phyloP scores from a whole-genome alignment of 495 filamentous ascomycete species.

The Glonium stellatum region DNA sequence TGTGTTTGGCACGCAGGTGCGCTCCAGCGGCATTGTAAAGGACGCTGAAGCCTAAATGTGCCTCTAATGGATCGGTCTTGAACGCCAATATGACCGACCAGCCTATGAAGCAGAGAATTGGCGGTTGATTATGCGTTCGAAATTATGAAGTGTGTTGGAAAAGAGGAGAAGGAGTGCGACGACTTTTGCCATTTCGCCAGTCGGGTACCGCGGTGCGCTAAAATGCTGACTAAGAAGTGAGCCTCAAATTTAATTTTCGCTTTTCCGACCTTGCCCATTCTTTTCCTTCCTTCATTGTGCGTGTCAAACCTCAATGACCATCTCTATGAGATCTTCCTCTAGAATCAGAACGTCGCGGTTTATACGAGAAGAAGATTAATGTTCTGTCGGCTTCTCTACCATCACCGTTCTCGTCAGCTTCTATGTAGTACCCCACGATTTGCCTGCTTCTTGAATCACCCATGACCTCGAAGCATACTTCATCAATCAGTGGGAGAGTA shows the following conservation, averaged over 20 bases:
- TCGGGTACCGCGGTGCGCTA: neutral
- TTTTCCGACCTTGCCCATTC: neutral
- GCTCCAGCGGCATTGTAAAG: slow-evolving; percentile 21
- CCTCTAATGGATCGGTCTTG: slow-evolving; percentile 25
- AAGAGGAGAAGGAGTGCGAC: slow-evolving; percentile 8
- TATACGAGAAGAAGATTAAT: neutral
- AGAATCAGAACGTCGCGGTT: neutral
- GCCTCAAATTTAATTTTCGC: slow-evolving; percentile 1
- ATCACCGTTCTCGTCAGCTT: neutral
- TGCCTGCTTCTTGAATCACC: slow-evolving; percentile 29
- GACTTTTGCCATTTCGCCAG: slow-evolving; percentile 5
- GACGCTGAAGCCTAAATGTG: slow-evolving; percentile 25
- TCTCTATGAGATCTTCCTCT: neutral
- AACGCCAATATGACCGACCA: slow-evolving; percentile 38
- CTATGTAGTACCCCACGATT: slow-evolving; percentile 20
- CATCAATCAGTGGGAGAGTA: slow-evolving; percentile 28
- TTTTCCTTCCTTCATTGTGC: neutral
- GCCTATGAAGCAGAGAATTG: slow-evolving; percentile 21
- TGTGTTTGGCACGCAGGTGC: slow-evolving; percentile 34
- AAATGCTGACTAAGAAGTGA: neutral
- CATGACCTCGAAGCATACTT: slow-evolving; percentile 25
- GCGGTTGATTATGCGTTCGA: slow-evolving; percentile 37
- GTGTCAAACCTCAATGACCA: neutral
- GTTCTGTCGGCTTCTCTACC: neutral
- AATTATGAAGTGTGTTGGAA: slow-evolving; percentile 32